Percentiles rank a stretch among this genome's conserved stretches.
Conservation (phyloP, 2,329 filamentous ascomycete species). For the Microsporum ferrugineum region DNA sequence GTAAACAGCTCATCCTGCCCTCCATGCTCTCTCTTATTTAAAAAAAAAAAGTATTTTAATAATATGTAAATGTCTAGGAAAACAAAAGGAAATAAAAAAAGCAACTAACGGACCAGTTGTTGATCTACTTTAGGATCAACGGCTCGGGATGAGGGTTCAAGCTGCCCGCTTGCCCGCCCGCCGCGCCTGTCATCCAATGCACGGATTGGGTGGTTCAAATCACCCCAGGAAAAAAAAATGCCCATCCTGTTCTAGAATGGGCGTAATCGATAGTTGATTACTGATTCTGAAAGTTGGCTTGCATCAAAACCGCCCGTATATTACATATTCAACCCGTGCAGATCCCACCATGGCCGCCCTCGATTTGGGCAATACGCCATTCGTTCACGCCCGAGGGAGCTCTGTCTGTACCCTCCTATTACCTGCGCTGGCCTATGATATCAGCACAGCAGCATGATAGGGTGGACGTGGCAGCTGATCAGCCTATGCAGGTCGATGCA, state of each 20-base stretch:
- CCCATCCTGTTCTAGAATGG: neutral
- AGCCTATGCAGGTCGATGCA: neutral
- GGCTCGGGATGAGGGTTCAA: neutral
- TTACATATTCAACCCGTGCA: neutral
- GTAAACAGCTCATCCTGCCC: neutral
- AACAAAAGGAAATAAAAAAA: neutral
- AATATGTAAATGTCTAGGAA: neutral
- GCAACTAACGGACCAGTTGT: neutral
- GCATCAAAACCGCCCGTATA: neutral
- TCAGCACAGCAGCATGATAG: neutral
- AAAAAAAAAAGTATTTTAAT: neutral
- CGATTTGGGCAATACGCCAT: neutral
- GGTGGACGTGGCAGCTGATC: neutral
- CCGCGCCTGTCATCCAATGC: neutral
- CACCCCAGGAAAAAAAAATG: neutral
- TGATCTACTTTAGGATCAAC: neutral
- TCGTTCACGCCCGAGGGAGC: neutral
- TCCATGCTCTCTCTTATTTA: neutral
- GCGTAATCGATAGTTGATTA: neutral
- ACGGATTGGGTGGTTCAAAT: neutral
- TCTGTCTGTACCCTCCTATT: neutral
- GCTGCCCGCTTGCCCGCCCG: neutral
- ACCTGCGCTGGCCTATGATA: neutral
- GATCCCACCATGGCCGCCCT: neutral
- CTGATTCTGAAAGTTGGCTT: neutral